Base-by-base conservation (phyloP, 352 stramenopile species). In the Globisporangium barbulae region DNA sequence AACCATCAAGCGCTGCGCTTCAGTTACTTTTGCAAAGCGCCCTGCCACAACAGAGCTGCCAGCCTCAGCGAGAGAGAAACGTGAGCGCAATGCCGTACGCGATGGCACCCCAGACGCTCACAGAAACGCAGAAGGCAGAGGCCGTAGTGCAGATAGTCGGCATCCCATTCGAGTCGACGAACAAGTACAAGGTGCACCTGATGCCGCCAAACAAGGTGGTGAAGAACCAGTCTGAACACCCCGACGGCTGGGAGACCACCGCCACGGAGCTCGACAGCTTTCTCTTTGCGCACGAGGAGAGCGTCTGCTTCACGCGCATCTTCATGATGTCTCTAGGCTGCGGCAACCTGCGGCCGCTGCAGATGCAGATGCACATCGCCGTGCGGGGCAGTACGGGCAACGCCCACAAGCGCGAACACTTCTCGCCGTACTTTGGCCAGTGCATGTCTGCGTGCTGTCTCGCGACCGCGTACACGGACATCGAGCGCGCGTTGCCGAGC, bases 391-490 rank as follows among this genome's bases (percentile, higher is more conserved):
- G 66, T 39, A 71, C 63, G 15, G 78, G 75, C 44, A 74, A 83
- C 53, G 78, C 75, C 17, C 76, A 76, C 31, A 64, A 84, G 59
- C 68, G 73, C 42, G 79, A 88, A 58, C 71, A 85, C 65, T 88
- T 86, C 53, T 75, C 73, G 28, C 76, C 79, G 12, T 86, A 88
- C 45, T 63, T 85, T 8, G 62, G 57, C 31, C 68, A 70, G 47
- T 87, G 72, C 68, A 71, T 67, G 28, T 62, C 76, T 1, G 42
- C 57, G 1, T 88, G 76, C 59, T 89, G 78, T 47, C 67, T 85
- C 21, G 76, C 70, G 50, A 89, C 79, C n/a, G 74, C 64, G n/a
- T 90, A 88, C 74, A 81, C 75, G 17, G 70, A 85, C 54, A 83
- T 90, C 53, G 74, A 88, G n/a, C 73, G 73, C 30, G 73, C 73